These are phyloP conservation scores for Phytopythium montanum DNA, from an alignment of 352 stramenopile genomes.

Conservation along the genomic window DNA sequence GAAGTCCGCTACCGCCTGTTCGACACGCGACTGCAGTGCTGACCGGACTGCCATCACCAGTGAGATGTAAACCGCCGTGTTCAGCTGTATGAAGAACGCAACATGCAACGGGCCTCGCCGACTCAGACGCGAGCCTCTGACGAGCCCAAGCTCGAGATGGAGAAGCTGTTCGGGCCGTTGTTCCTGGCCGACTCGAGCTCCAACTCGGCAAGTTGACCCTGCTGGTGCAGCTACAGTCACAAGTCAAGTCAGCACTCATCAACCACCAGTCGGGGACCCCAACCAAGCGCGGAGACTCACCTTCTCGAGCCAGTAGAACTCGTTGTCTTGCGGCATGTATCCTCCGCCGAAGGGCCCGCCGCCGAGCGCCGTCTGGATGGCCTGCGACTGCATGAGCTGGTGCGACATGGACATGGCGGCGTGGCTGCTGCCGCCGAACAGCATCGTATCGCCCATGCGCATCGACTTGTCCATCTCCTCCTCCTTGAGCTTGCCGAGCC, in stretches of 20 bases:
- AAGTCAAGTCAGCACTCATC: conserved; percentile 7
- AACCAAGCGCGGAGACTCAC: conserved; percentile 20
- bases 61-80: not conserved
- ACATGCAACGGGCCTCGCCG: conserved; percentile 1
- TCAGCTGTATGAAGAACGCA: not conserved
- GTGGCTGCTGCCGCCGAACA: conserved; percentile 62
- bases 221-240: conserved; percentile 51
- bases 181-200: conserved; percentile 31
- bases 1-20: conserved; percentile 69
- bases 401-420: conserved; percentile 79
- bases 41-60: not conserved
- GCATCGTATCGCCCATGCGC: conserved; percentile 77
- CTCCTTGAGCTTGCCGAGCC: conserved; percentile 67
- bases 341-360: conserved; percentile 28
- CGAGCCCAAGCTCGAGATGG: conserved; percentile 47
- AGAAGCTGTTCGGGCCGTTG: conserved; percentile 34
- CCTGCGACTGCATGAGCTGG: conserved; percentile 84
- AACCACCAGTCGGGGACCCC: not conserved
- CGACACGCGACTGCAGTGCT: conserved; percentile 49
- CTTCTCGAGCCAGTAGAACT: conserved; percentile 90
- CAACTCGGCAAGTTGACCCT: conserved; percentile 43
- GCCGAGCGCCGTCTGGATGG: conserved; percentile 75
- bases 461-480: conserved; percentile 88
- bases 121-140: conserved; percentile 5
- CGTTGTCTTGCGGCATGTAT: conserved; percentile 68